Evolutionary conservation across 179 eudicot species (phyloP).

Genomic region (Patellifolia procumbens): DNA sequence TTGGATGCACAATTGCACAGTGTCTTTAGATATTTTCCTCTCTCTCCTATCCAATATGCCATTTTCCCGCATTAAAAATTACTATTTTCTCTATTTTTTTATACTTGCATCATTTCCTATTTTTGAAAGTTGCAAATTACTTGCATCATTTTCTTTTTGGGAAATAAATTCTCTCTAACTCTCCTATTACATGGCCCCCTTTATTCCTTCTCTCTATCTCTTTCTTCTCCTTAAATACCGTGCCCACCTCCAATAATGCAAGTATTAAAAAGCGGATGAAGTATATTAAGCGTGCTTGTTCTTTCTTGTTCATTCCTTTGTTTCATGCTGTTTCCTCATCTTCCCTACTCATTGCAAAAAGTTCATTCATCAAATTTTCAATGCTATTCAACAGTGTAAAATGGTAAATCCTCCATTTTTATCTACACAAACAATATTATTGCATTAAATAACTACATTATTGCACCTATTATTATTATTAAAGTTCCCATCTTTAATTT

Average conservation of each 20-base stretch:
- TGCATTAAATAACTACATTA: not conserved
- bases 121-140: too few relatives aligned
- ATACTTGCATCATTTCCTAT: too few relatives aligned
- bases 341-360: not conserved
- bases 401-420: not conserved
- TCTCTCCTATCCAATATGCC: not conserved
- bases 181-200: too few relatives aligned
- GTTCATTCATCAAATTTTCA: not conserved
- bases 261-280: too few relatives aligned
- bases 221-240: too few relatives aligned
- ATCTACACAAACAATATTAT: not conserved
- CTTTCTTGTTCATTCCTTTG: not conserved
- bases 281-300: too few relatives aligned
- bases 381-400: not conserved
- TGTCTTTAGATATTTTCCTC: conserved; percentile 22
- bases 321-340: not conserved
- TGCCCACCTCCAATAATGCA: conserved; percentile 1
- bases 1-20: too few relatives aligned
- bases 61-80: not conserved
- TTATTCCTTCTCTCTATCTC: too few relatives aligned
- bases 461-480: not conserved
- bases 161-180: too few relatives aligned
- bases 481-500: not conserved
- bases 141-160: too few relatives aligned
- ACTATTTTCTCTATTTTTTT: too few relatives aligned